Percentiles rank a stretch among this genome's conserved stretches.
Conservation (phyloP, 768 basidiomycete species). For the Cyathus striatus region DNA sequence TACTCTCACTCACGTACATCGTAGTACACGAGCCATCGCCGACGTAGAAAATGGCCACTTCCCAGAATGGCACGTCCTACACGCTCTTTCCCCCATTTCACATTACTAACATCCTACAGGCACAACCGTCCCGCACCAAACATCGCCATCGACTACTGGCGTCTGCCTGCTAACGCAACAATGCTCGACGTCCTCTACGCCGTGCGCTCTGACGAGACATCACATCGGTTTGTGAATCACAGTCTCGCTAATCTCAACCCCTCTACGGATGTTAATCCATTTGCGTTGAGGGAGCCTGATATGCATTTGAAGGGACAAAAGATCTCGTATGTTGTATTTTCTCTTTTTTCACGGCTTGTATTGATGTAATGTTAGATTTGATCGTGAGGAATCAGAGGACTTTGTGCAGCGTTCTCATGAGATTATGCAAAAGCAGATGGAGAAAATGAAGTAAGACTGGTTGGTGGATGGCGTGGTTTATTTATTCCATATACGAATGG, state of each 20-base stretch:
- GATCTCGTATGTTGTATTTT: conserved; percentile 49
- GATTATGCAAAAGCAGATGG: conserved; percentile 31
- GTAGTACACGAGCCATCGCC: conserved; percentile 73
- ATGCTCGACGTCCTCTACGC: conserved; percentile 88
- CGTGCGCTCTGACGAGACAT: conserved; percentile 89
- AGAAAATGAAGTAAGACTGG: too few relatives aligned
- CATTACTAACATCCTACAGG: background rate
- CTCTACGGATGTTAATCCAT: conserved; percentile 81
- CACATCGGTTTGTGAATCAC: conserved; percentile 95
- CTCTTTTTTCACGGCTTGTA: conserved; percentile 2
- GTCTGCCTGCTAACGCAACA: conserved; percentile 65
- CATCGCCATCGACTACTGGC: conserved; percentile 96
- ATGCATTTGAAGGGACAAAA: conserved; percentile 79
- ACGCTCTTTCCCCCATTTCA: conserved; percentile 1
- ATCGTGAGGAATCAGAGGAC: conserved; percentile 59
- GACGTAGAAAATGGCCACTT: conserved; percentile 80
- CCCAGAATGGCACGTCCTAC: conserved; percentile 69
- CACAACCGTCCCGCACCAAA: conserved; percentile 67
- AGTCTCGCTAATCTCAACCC: conserved; percentile 83
- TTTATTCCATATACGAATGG: too few relatives aligned
- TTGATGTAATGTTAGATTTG: conserved; percentile 41
- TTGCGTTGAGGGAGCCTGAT: conserved; percentile 83
- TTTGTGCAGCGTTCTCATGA: conserved; percentile 61
- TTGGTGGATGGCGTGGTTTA: too few relatives aligned
- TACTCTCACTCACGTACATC: too few relatives aligned